Evolutionary conservation across 177 flowering plant species (phyloP).

Genomic region (Vitis hybrid): DNA sequence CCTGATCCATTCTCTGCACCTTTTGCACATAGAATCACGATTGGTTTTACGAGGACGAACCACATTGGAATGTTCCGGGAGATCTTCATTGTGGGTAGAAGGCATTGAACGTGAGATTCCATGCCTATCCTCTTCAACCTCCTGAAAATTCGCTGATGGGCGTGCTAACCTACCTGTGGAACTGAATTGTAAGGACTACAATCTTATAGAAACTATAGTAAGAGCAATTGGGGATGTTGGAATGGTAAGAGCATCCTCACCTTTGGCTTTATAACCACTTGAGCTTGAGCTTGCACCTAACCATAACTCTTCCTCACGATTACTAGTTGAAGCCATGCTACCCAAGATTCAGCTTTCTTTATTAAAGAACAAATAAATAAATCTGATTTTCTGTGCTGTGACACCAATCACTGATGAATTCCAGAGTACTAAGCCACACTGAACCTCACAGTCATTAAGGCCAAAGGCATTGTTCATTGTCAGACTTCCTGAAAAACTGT

Average conservation of each 20-base stretch:
- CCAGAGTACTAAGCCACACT: too few relatives aligned
- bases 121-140: conserved; percentile 39
- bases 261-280: conserved; percentile 19
- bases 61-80: conserved; percentile 25
- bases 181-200: conserved; percentile 25
- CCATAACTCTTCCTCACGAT: conserved; percentile 21
- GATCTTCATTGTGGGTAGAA: conserved; percentile 28
- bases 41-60: not conserved
- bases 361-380: not conserved
- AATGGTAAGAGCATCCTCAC: conserved; percentile 19
- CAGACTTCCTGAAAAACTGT: too few relatives aligned
- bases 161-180: conserved; percentile 26
- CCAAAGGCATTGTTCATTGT: too few relatives aligned
- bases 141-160: conserved; percentile 45
- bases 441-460: too few relatives aligned
- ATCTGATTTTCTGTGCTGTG: too few relatives aligned
- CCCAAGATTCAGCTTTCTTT: not conserved
- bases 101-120: conserved; percentile 49
- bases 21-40: too few relatives aligned
- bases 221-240: conserved; percentile 31
- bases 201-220: not conserved
- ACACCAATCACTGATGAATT: too few relatives aligned
- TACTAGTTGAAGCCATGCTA: conserved; percentile 35
- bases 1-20: too few relatives aligned
- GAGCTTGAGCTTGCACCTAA: conserved; percentile 1